Conservation (phyloP, 139 green algal species). For the Protoeuglena noctilucae region DNA sequence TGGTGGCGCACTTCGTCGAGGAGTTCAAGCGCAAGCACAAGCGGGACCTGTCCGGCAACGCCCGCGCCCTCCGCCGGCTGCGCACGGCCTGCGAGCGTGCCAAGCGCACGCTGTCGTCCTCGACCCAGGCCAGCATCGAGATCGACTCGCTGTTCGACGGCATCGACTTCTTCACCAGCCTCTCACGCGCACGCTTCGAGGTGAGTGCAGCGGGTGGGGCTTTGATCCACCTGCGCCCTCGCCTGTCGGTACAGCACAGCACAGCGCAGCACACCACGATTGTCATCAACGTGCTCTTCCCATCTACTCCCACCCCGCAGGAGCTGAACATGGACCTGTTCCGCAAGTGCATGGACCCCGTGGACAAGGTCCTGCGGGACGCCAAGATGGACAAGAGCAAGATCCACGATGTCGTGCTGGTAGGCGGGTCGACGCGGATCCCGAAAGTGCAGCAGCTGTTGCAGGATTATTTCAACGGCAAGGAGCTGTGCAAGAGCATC, state of each 20-base stretch:
- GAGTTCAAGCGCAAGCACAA: slow-evolving; percentile 95
- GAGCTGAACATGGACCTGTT: slow-evolving; percentile 2
- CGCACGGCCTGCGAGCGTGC: slow-evolving; percentile 87
- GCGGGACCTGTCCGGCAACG: slow-evolving; percentile 64
- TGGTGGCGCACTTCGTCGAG: slow-evolving; percentile 99
- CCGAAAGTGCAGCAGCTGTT: slow-evolving; percentile 42
- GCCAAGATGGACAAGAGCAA: slow-evolving; percentile 73
- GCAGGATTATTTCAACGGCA: slow-evolving; percentile 46
- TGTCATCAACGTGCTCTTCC: too few relatives aligned
- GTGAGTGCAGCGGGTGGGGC: too few relatives aligned
- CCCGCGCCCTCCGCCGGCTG: slow-evolving; percentile 86
- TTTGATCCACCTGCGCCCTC: too few relatives aligned
- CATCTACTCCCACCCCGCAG: too few relatives aligned
- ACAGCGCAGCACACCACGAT: too few relatives aligned
- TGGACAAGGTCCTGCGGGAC: slow-evolving; percentile 77
- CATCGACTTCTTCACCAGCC: slow-evolving; percentile 87
- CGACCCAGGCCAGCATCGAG: slow-evolving; percentile 90
- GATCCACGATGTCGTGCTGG: slow-evolving; percentile 50
- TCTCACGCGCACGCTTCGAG: slow-evolving; percentile 96
- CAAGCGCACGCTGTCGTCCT: slow-evolving; percentile 87
- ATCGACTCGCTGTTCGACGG: slow-evolving; percentile 91
- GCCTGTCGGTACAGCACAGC: too few relatives aligned
- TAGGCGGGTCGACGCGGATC: slow-evolving; percentile 42
- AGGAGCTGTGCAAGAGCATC: slow-evolving; percentile 42
- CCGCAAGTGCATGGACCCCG: slow-evolving; percentile 2